phyloP scores from a whole-genome alignment of 1,284 basidiomycete genomes.

The Ganoderma lingzhi region DNA sequence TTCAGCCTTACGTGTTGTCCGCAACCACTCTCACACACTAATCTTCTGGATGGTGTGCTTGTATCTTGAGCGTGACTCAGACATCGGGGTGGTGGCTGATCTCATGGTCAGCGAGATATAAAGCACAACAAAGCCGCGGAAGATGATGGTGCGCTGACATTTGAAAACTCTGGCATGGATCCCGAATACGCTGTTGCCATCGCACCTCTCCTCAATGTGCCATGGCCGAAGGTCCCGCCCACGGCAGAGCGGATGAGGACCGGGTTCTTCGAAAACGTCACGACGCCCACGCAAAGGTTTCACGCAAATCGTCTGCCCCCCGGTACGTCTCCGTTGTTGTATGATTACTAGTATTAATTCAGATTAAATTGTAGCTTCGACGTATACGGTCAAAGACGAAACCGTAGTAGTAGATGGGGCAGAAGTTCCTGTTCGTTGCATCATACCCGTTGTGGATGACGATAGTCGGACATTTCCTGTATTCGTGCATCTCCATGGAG shows the following conservation, averaged over 20 bases:
- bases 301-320: background rate
- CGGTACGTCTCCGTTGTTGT: background rate
- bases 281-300: background rate
- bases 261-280: background rate
- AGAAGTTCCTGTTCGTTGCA: constrained; percentile 3
- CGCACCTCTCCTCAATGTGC: background rate
- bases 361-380: background rate
- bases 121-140: background rate
- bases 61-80: background rate
- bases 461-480: constrained; percentile 5
- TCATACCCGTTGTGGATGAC: background rate
- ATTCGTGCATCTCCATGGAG: constrained; percentile 9
- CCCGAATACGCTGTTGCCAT: constrained; percentile 3
- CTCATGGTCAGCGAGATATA: background rate
- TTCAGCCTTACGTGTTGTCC: background rate
- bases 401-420: constrained; percentile 2
- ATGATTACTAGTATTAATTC: background rate
- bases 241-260: background rate
- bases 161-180: background rate
- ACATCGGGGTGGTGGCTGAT: background rate
- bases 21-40: background rate
- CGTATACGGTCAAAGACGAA: constrained; percentile 7
- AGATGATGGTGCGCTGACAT: background rate
- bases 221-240: background rate
- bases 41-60: background rate